Percentiles rank a stretch among this genome's conserved stretches.
These are phyloP conservation scores for Ophiostoma pallidulum DNA, from an alignment of 2,329 filamentous ascomycete genomes.

Conservation along the genomic window DNA sequence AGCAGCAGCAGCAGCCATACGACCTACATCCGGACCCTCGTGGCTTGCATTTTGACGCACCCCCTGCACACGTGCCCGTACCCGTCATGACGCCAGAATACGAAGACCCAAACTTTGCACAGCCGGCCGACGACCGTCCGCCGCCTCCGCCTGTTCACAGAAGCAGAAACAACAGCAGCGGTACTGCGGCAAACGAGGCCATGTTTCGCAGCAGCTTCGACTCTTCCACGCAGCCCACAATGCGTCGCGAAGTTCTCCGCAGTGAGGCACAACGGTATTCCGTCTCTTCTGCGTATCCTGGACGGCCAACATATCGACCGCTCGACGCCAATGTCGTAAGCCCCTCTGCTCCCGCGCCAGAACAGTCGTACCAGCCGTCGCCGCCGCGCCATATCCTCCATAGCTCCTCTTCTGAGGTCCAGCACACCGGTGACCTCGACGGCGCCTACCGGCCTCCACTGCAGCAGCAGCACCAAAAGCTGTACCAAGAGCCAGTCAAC, in stretches of 20 bases:
- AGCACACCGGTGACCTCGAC: slow-evolving; percentile 48
- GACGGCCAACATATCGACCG: slow-evolving; percentile 42
- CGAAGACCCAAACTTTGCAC: slow-evolving; percentile 5
- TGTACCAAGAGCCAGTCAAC: not conserved
- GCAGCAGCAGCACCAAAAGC: not conserved
- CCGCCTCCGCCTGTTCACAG: slow-evolving; percentile 50
- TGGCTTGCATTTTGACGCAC: slow-evolving; percentile 21
- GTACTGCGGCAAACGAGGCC: slow-evolving; percentile 29
- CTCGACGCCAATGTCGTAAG: slow-evolving; percentile 37
- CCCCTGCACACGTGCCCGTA: not conserved
- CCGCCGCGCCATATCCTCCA: slow-evolving; percentile 41
- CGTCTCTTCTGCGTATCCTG: slow-evolving; percentile 37
- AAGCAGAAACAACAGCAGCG: slow-evolving; percentile 35
- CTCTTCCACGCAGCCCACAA: slow-evolving; percentile 32
- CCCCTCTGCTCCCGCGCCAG: slow-evolving; percentile 28
- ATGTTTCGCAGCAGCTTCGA: slow-evolving; percentile 33
- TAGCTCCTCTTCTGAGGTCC: slow-evolving; percentile 37
- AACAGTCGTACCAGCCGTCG: slow-evolving; percentile 25
- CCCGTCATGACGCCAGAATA: not conserved
- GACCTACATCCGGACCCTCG: slow-evolving; percentile 28
- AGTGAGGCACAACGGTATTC: slow-evolving; percentile 49
- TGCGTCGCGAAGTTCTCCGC: slow-evolving; percentile 50
- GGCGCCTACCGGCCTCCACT: slow-evolving; percentile 38
- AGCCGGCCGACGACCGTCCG: slow-evolving; percentile 32
- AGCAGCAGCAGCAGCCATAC: slow-evolving; percentile 5